phyloP scores from a whole-genome alignment of 2,329 filamentous ascomycete genomes.

The Botrytis porri region DNA sequence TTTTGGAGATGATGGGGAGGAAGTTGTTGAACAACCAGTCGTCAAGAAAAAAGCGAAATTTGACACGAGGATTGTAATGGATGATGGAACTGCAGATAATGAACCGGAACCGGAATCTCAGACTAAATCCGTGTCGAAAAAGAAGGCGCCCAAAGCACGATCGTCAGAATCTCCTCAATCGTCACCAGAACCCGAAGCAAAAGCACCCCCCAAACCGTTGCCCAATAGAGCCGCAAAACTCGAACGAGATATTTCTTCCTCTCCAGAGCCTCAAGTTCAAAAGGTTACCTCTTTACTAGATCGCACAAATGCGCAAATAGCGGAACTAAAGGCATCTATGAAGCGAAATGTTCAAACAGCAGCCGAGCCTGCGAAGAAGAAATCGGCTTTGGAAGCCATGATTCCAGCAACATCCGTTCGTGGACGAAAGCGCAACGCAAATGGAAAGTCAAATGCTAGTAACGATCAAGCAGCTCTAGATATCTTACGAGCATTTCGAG shows the following conservation, averaged over 20 bases:
- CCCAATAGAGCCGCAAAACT: conserved; percentile 36
- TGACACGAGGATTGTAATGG: conserved; percentile 70
- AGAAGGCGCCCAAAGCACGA: conserved; percentile 34
- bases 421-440: conserved; percentile 67
- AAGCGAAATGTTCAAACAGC: conserved; percentile 57
- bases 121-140: conserved; percentile 36
- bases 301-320: conserved; percentile 75
- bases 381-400: conserved; percentile 68
- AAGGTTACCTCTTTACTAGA: conserved; percentile 52
- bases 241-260: conserved; percentile 40
- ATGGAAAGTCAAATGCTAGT: conserved; percentile 49
- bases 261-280: conserved; percentile 40
- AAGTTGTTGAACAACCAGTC: conserved; percentile 52
- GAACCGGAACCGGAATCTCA: conserved; percentile 36
- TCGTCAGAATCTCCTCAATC: conserved; percentile 40
- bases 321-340: conserved; percentile 78
- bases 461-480: conserved; percentile 65
- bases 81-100: conserved; percentile 45
- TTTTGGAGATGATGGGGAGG: conserved; percentile 66
- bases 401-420: conserved; percentile 69
- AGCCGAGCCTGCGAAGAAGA: conserved; percentile 56
- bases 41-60: conserved; percentile 74
- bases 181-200: conserved; percentile 41
- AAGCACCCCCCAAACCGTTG: conserved; percentile 31
- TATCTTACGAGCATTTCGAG: conserved; percentile 75